Evolutionary conservation across 2,329 filamentous ascomycete species (phyloP), one percentile per base, ranked within the genome.

Genomic region (Beauveria brongniartii): DNA sequence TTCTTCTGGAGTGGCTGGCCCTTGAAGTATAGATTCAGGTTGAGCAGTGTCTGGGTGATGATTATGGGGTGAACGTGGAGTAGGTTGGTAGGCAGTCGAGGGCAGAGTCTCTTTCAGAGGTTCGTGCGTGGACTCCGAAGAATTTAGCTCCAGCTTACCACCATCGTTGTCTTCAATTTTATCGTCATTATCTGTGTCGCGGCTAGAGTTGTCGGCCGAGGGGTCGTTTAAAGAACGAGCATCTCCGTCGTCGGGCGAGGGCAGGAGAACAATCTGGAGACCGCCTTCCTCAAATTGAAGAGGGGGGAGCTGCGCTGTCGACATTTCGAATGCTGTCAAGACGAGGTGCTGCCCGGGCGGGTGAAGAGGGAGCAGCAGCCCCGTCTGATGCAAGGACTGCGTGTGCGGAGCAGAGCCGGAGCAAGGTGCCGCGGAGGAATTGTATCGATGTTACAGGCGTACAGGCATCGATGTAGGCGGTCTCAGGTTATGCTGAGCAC

Each of bases 241-340:
- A 24, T 60, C 58, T 18, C 55, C 46, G 10, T 61, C 53, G 3
- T 56, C 53, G 12, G 52, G 37, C 22, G 53, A 43, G n/a, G 59
- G 54, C n/a, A 62, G 43, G 30, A 64, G 53, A 53, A 55, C 61
- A 16, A 64, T 61, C 22, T 61, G 60, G 1, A 64, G 56, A 12
- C 51, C 52, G 22, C 60, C 60, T 7, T 59, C 53, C 6, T 62
- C 62, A 41, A 64, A 62, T 14, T 62, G 52, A 16, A 64, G 57
- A 24, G 62, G 62, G 6, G 62, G 62, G 26, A 64, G 60, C 46
- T 64, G 55, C 7, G 62, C 48, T 20, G 61, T 56, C 16, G 56
- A 50, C 60, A 62, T 55, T 48, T 55, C 47, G 44, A 52, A 26
- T 46, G n/a, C 10, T 22, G 54, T 56, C 50, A 34, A 59, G 46